phyloP scores from a whole-genome alignment of 1,139 yeast species.

The Taphrina wiesneri region DNA sequence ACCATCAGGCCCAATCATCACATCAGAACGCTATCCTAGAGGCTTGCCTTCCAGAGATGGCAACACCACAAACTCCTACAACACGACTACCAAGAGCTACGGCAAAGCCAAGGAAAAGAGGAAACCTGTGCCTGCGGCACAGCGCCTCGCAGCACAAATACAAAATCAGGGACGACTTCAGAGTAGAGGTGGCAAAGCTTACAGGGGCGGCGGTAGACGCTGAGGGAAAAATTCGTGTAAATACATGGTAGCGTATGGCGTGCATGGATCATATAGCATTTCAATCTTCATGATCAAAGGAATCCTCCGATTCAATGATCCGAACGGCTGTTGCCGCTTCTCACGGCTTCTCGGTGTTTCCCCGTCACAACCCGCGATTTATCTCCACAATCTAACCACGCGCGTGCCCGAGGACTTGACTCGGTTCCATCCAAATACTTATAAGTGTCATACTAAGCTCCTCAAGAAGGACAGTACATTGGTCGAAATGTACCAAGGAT shows the following conservation, averaged over 20 bases:
- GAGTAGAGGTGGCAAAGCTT: conserved; percentile 26
- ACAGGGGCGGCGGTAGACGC: conserved; percentile 21
- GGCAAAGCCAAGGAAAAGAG: background rate
- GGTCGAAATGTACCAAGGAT: conserved; percentile 12
- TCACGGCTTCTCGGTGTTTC: background rate
- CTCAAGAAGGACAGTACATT: too few relatives aligned
- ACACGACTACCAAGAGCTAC: background rate
- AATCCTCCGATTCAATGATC: background rate
- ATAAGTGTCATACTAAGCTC: too few relatives aligned
- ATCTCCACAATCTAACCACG: background rate
- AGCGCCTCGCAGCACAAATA: background rate
- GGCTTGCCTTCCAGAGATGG: conserved; percentile 2
- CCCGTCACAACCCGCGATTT: background rate
- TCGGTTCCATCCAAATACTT: background rate
- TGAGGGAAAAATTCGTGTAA: background rate
- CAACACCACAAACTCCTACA: background rate
- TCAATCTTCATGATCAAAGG: background rate
- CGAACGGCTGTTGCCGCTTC: background rate
- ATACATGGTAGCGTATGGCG: background rate
- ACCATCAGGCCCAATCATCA: conserved; percentile 11
- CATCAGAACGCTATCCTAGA: conserved; percentile 16
- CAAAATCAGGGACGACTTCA: background rate
- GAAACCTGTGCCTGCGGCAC: conserved; percentile 7
- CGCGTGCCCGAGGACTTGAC: background rate
- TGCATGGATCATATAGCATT: background rate